These are phyloP conservation scores for Sugiyamaella grinbergsii DNA, from an alignment of 1,139 yeast species.

Conservation along the genomic window DNA sequence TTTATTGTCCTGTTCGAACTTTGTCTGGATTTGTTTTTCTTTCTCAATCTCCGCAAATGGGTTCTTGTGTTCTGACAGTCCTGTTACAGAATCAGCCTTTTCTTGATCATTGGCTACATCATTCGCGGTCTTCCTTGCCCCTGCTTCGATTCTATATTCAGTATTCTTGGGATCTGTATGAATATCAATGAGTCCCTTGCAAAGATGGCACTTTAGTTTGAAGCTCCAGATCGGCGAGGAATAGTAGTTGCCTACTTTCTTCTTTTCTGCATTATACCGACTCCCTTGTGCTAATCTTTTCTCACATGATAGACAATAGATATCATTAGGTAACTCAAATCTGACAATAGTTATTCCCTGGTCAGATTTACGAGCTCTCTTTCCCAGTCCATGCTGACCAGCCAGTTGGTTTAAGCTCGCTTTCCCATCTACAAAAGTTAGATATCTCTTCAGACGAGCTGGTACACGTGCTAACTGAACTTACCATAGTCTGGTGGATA, in stretches of 20 bases:
- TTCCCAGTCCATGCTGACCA: constrained; percentile 37
- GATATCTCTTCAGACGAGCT: not conserved
- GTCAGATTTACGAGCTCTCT: constrained; percentile 35
- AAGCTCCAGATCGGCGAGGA: constrained; percentile 41
- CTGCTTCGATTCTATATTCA: constrained; percentile 34
- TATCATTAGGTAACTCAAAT: constrained; percentile 41
- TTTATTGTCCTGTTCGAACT: constrained; percentile 21
- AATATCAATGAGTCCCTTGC: constrained; percentile 36
- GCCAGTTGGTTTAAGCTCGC: constrained; percentile 38
- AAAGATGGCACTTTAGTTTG: constrained; percentile 38
- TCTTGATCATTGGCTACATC: constrained; percentile 19
- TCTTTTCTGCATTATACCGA: constrained; percentile 42
- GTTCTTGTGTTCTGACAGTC: no score
- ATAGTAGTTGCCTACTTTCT: constrained; percentile 37
- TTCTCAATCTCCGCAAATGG: constrained; percentile 31
- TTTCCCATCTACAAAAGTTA: constrained; percentile 34
- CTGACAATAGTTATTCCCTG: constrained; percentile 38
- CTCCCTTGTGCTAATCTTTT: constrained; percentile 39
- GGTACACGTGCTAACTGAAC: not conserved
- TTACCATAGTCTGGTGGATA: constrained; percentile 43
- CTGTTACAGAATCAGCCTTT: constrained; percentile 24
- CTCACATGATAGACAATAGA: constrained; percentile 37
- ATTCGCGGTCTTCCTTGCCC: constrained; percentile 34
- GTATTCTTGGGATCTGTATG: constrained; percentile 43
- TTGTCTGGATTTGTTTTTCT: constrained; percentile 17